A percentile compares a stretch with the other conserved stretches of the same genome.
Conservation (phyloP, 2,329 filamentous ascomycete genomes). For the Aspergillus sp. region DNA sequence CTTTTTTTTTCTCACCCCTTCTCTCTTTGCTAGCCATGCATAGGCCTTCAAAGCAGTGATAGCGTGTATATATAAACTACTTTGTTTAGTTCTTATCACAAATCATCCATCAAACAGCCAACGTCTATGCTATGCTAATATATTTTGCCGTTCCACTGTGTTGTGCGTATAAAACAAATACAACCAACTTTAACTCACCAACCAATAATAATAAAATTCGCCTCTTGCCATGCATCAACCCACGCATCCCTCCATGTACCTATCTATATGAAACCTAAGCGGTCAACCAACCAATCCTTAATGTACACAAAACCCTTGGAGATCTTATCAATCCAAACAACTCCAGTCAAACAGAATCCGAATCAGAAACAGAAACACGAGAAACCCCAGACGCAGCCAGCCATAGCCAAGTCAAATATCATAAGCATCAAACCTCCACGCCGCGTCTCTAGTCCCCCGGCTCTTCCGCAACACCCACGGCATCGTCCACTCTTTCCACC, state of each 20-base stretch:
- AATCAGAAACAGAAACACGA: background rate
- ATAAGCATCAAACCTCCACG: slow-evolving; percentile 13
- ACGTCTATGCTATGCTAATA: background rate
- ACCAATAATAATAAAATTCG: background rate
- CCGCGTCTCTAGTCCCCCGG: background rate
- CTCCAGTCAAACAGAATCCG: too few relatives aligned
- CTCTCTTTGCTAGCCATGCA: too few relatives aligned
- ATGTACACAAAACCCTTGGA: too few relatives aligned
- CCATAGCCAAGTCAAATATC: background rate
- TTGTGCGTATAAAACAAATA: background rate
- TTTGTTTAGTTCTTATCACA: background rate
- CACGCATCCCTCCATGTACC: background rate
- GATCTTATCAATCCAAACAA: too few relatives aligned
- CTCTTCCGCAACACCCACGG: slow-evolving; percentile 5
- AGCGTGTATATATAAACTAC: background rate
- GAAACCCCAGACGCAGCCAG: background rate
- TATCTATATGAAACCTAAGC: background rate
- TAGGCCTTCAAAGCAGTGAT: background rate
- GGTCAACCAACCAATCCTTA: too few relatives aligned
- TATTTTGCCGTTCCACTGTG: background rate
- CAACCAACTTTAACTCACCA: background rate
- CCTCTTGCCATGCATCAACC: background rate
- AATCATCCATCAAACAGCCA: background rate
- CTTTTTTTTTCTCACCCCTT: too few relatives aligned
- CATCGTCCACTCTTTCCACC: slow-evolving; percentile 15